phyloP scores from a whole-genome alignment of 345 rosid genomes.

The Ceriops decandra region DNA sequence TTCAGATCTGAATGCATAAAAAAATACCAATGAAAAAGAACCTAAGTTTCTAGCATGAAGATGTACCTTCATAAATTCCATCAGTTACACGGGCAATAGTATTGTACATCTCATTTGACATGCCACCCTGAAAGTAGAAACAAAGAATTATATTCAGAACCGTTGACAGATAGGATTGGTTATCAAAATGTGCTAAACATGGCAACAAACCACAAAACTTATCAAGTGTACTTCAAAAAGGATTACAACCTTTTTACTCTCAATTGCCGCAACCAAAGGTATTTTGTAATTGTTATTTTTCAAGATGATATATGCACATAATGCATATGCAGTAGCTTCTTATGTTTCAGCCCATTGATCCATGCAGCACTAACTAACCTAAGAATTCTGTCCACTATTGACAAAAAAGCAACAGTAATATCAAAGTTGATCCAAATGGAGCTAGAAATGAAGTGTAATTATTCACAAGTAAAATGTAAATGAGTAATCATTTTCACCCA shows the following conservation, averaged over 20 bases:
- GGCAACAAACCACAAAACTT: neutral
- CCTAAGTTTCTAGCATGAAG: conserved; percentile 1
- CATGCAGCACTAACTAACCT: too few relatives aligned
- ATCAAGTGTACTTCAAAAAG: conserved; percentile 1
- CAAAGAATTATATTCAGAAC: conserved; percentile 3
- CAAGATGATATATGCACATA: neutral
- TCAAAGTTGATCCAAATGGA: too few relatives aligned
- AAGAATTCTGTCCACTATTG: too few relatives aligned
- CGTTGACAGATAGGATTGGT: conserved; percentile 1
- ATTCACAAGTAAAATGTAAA: too few relatives aligned
- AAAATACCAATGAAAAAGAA: neutral
- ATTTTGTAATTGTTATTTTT: neutral
- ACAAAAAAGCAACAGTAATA: too few relatives aligned
- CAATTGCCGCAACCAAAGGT: neutral
- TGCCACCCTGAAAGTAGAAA: conserved; percentile 68
- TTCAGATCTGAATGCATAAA: neutral
- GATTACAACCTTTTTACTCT: neutral
- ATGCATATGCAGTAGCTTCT: neutral
- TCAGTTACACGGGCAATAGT: conserved; percentile 90
- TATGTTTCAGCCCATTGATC: neutral
- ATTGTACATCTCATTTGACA: conserved; percentile 95
- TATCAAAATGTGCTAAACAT: neutral
- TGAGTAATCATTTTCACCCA: too few relatives aligned
- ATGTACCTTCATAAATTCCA: conserved; percentile 88
- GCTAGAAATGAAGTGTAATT: too few relatives aligned